These are phyloP conservation scores for Globisporangium camurandrum DNA, from an alignment of 352 stramenopile species.

Conservation along the genomic window DNA sequence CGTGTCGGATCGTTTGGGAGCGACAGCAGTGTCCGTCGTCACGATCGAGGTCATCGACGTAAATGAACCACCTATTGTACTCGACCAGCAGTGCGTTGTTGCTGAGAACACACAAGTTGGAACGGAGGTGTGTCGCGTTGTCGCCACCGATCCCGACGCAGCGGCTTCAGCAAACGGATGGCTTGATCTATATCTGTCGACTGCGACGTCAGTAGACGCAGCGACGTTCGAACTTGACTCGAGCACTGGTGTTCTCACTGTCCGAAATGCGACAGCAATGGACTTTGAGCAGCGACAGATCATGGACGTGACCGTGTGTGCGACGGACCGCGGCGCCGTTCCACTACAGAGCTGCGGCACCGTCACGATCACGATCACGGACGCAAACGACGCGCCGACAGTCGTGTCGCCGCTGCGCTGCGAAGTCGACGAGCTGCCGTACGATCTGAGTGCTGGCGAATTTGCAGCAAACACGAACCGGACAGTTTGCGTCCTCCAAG, in stretches of 20 bases:
- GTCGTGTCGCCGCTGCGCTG: conserved; percentile 1
- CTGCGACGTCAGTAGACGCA: background rate
- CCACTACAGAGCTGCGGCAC: conserved; percentile 2
- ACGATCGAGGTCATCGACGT: conserved; percentile 1
- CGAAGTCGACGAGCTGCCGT: conserved; percentile 5
- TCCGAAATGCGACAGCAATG: conserved; percentile 2
- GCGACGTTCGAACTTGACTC: background rate
- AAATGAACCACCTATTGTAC: conserved; percentile 2
- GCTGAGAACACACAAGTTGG: conserved; percentile 2
- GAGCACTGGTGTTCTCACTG: conserved; percentile 2
- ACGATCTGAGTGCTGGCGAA: conserved; percentile 1
- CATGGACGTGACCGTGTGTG: conserved; percentile 6
- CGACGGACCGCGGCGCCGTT: conserved; percentile 4
- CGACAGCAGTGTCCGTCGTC: background rate
- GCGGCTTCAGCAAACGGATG: conserved; percentile 1
- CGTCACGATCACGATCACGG: background rate
- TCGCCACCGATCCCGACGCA: conserved; percentile 2
- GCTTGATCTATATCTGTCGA: conserved; percentile 1
- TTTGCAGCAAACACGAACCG: background rate
- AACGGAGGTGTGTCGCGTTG: background rate
- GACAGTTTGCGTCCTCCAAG: conserved; percentile 3
- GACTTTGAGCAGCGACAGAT: too few species aligned
- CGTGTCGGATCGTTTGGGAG: conserved; percentile 1
- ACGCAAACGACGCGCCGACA: conserved; percentile 4
- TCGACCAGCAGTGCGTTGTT: conserved; percentile 5